Conservation (phyloP, 495 filamentous ascomycete species). For the Xylaria castorea region DNA sequence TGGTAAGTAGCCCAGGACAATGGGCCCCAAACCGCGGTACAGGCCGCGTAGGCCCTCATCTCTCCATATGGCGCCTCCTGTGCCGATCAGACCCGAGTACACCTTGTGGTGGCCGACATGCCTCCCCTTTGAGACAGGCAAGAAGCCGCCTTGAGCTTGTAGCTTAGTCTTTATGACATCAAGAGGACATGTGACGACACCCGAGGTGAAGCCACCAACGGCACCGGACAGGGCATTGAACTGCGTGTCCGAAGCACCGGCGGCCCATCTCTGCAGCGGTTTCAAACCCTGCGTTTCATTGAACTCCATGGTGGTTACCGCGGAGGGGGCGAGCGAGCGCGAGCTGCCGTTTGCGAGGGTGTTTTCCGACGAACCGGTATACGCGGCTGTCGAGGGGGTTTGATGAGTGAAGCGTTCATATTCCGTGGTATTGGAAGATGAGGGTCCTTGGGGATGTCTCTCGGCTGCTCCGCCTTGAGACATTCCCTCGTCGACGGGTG, state of each 20-base stretch:
- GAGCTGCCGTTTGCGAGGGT: conserved; percentile 27
- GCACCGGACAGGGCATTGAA: conserved; percentile 80
- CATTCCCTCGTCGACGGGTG: conserved; percentile 44
- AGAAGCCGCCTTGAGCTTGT: conserved; percentile 90
- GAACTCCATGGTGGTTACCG: conserved; percentile 41
- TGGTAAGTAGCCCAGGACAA: conserved; percentile 92
- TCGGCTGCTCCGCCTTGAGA: conserved; percentile 51
- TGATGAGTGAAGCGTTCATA: conserved; percentile 49
- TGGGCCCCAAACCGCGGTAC: conserved; percentile 92
- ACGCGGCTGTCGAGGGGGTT: conserved; percentile 36
- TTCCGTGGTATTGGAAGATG: conserved; percentile 44
- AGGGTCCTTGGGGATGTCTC: conserved; percentile 43
- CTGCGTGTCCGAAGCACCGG: conserved; percentile 54
- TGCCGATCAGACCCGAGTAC: conserved; percentile 88
- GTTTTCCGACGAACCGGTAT: conserved; percentile 36
- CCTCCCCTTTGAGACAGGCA: conserved; percentile 48
- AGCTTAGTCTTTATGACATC: conserved; percentile 99
- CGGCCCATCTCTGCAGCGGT: conserved; percentile 63
- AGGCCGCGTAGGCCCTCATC: conserved; percentile 90
- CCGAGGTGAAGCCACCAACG: conserved; percentile 85
- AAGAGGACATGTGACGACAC: conserved; percentile 93
- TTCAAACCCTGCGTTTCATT: conserved; percentile 52
- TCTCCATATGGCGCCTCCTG: conserved; percentile 79
- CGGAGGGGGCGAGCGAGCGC: conserved; percentile 27
- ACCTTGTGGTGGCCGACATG: conserved; percentile 59